Base-by-base conservation (phyloP, 768 basidiomycete species). In the Boletus tylopilopsis region DNA sequence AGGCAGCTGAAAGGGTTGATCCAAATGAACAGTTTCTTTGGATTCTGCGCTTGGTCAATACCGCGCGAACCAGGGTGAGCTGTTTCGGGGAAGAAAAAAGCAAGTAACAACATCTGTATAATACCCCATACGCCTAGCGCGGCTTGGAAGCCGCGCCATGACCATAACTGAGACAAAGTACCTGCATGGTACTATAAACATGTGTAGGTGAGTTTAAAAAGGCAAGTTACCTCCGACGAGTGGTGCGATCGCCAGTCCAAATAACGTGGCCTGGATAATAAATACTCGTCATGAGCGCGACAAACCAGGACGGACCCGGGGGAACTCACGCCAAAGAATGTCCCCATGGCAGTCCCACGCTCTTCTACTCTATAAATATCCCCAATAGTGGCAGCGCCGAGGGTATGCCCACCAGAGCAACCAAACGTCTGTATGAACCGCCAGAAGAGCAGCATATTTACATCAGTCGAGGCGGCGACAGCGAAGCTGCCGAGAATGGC, bases 341-440 rank as follows among this genome's bases (percentile, higher is more conserved):
- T 64, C 0, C 82, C 84, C 71, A 84, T 78, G 0, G 79, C 81
- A 3, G 73, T 69, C 9, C 82, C 75, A 22, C 83, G 69, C 54
- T 85, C 79, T 45, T 86, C 85, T 2, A 84, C 58, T 42, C 64
- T 75, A 63, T 85, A 86, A 2, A 87, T 82, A 57, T 87, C 85
- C 0, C 80, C 81, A 22, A 86, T 80, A 5, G 80, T 76, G 2
- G 77, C 85, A 0, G 75, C 74, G 15, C 76, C 87, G 44, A 78
- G 73, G 18, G 76, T 77, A 62, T 73, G 59, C 2, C 73, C 80
- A 10, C 77, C 77, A 7, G 82, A 76, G 7, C 80, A 72, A 16
- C 87, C 87, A 35, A 84, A 71, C 0, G 81, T 80, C 60, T 90
- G 87, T 0, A 87, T 54, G 36, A 84, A 76, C 6, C 88, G 73